Conservation (phyloP, 1,284 basidiomycete species). For the Malassezia pachydermatis region DNA sequence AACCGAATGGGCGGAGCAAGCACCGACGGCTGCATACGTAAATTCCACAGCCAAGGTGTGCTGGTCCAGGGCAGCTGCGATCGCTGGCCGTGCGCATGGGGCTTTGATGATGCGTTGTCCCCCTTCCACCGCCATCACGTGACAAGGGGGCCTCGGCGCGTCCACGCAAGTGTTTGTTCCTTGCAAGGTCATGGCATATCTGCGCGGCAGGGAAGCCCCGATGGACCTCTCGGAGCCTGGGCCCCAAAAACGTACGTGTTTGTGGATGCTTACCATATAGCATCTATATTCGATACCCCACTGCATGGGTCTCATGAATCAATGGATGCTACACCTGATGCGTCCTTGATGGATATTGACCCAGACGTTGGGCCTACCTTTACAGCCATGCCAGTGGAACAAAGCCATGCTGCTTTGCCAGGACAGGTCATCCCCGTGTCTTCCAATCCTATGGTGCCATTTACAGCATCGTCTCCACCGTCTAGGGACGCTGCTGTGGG, state of each 20-base stretch:
- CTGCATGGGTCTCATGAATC: background rate
- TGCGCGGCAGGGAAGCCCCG: constrained; percentile 31
- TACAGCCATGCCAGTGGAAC: background rate
- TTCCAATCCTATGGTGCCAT: too few species aligned
- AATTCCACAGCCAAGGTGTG: too few species aligned
- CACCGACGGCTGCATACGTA: constrained; percentile 14
- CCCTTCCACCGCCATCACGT: background rate
- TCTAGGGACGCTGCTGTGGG: too few species aligned
- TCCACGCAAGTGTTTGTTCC: too few species aligned
- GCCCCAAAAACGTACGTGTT: constrained; percentile 22
- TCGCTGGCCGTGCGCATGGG: too few species aligned
- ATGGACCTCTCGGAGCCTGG: constrained; percentile 34
- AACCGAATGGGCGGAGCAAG: constrained; percentile 38
- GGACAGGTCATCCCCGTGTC: too few species aligned
- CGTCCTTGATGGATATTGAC: constrained; percentile 20
- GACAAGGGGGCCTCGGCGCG: too few species aligned
- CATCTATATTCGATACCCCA: constrained; percentile 15
- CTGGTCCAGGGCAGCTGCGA: too few species aligned
- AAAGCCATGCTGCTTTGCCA: background rate
- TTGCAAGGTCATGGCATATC: too few species aligned
- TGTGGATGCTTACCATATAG: background rate
- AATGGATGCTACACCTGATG: constrained; percentile 2
- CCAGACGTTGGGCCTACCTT: constrained; percentile 8
- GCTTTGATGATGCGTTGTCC: too few species aligned
- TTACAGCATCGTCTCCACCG: too few species aligned